phyloP scores from a whole-genome alignment of 2,329 filamentous ascomycete species.

The Fusarium armeniacum region DNA sequence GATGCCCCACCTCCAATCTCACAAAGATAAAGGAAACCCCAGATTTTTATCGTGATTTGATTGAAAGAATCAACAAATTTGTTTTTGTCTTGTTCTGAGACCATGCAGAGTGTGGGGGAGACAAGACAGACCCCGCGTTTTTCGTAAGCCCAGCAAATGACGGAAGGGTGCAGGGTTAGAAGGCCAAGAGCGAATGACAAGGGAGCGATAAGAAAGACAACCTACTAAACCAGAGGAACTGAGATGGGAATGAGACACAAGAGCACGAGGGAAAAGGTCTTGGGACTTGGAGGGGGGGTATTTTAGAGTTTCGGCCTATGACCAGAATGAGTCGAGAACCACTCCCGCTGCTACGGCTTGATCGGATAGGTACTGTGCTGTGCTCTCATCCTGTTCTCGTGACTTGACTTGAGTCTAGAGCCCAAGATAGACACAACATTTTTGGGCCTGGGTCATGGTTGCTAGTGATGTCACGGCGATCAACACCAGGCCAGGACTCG shows the following conservation, averaged over 20 bases:
- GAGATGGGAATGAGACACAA: constrained; percentile 31
- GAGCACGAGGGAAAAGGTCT: constrained; percentile 38
- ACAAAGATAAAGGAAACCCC: constrained; percentile 26
- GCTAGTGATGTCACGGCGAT: constrained; percentile 58
- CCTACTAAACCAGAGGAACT: constrained; percentile 4
- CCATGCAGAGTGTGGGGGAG: constrained; percentile 45
- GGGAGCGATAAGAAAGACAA: constrained; percentile 45
- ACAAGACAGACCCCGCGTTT: constrained; percentile 50
- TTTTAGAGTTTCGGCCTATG: constrained; percentile 39
- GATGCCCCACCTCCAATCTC: constrained; percentile 11
- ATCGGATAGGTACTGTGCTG: constrained; percentile 19
- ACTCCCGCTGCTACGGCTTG: constrained; percentile 38
- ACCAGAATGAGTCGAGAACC: constrained; percentile 40
- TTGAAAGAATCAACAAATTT: constrained; percentile 24
- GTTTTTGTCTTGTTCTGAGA: constrained; percentile 27
- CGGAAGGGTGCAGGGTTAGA: constrained; percentile 39
- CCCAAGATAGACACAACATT: constrained; percentile 14
- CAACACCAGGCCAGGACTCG: constrained; percentile 52
- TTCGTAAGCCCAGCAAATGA: constrained; percentile 42
- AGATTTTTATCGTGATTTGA: constrained; percentile 2
- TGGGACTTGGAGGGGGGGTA: constrained; percentile 30
- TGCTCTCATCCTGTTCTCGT: constrained; percentile 29
- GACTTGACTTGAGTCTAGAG: constrained; percentile 24
- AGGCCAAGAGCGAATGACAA: constrained; percentile 42
- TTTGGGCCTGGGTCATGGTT: background rate